These are phyloP conservation scores for Carallia pectinifolia DNA, from an alignment of 345 rosid species.

Conservation along the genomic window DNA sequence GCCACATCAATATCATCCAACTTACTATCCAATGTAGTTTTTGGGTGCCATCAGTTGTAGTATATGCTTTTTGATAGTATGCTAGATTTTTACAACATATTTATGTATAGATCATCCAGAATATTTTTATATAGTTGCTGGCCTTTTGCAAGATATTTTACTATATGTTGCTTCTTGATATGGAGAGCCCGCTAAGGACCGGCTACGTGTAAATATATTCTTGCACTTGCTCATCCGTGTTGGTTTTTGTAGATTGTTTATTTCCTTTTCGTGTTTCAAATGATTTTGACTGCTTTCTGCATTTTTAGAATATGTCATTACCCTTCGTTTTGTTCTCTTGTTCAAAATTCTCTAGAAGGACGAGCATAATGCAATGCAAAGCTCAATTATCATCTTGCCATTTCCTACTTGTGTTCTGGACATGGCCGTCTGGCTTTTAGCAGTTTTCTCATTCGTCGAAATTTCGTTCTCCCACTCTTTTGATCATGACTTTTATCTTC, in stretches of 20 bases:
- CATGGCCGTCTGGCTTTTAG: no score
- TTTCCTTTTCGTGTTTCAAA: neutral
- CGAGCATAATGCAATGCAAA: no score
- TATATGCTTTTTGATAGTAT: constrained; percentile 6
- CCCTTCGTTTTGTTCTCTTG: no score
- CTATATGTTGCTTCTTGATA: neutral
- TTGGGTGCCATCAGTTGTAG: constrained; percentile 3
- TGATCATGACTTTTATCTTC: no score
- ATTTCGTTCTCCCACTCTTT: no score
- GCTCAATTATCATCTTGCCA: no score
- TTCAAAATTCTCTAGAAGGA: no score
- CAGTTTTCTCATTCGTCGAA: no score
- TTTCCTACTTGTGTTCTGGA: no score
- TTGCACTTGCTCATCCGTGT: neutral
- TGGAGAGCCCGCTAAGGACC: neutral
- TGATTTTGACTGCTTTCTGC: neutral
- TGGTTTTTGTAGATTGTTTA: neutral
- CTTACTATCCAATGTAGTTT: constrained; percentile 51
- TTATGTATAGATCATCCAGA: neutral
- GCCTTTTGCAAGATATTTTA: neutral
- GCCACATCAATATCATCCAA: constrained; percentile 46
- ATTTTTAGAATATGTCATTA: neutral
- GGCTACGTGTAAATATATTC: neutral
- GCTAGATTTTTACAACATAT: neutral
- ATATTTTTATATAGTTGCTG: neutral